phyloP scores from a whole-genome alignment of 129 eudicot genomes.

The Sambucus nigra region DNA sequence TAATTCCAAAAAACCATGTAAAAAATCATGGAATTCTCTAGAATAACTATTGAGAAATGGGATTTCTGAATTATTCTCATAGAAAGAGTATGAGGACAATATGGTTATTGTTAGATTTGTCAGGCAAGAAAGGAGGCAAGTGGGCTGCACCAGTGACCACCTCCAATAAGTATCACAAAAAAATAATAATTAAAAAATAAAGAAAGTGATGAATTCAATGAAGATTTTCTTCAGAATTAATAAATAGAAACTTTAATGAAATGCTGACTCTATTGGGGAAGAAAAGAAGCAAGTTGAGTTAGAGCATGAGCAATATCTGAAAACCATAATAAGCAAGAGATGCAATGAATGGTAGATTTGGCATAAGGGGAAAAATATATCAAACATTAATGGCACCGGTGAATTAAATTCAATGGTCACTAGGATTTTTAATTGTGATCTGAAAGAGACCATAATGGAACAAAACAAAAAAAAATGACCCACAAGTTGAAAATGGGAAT shows the following conservation, averaged over 20 bases:
- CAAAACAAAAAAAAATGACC: constrained; percentile 21
- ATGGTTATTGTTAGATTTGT: constrained; percentile 1
- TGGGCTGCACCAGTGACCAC: constrained; percentile 4
- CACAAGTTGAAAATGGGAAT: constrained; percentile 22
- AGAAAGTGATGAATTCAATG: constrained; percentile 14
- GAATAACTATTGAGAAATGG: neutral
- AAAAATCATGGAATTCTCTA: neutral
- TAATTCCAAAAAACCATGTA: neutral
- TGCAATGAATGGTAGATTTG: constrained; percentile 14
- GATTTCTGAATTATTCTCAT: constrained; percentile 2
- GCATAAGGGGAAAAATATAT: neutral
- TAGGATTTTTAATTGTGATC: constrained; percentile 8
- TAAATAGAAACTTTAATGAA: constrained; percentile 17
- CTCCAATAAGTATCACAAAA: constrained; percentile 15
- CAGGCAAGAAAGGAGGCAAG: constrained; percentile 11
- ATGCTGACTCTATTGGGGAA: constrained; percentile 27
- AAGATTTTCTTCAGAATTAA: constrained; percentile 6
- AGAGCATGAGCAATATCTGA: constrained; percentile 36
- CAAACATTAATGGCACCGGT: constrained; percentile 15
- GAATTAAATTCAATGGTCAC: constrained; percentile 15
- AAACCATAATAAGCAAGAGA: constrained; percentile 16
- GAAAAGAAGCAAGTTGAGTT: constrained; percentile 15
- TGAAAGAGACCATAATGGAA: constrained; percentile 12
- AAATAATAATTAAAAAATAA: no score
- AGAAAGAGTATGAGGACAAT: neutral